Evolutionary conservation across 345 rosid species (phyloP).

Genomic region (Orychophragmus violaceus): DNA sequence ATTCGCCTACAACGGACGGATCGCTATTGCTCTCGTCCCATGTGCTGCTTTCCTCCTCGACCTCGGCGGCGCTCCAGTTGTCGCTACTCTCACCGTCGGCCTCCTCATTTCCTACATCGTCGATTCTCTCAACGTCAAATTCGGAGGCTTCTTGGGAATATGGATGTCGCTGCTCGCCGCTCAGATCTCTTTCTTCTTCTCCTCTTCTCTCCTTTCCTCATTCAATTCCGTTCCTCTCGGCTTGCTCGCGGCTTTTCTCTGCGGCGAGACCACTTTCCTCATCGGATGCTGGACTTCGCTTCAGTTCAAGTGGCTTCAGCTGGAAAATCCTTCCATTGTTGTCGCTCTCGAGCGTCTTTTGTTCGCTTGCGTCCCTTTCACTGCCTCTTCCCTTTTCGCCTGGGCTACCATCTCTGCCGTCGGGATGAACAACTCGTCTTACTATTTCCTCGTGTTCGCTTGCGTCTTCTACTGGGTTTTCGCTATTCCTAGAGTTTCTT

Average conservation of each 20-base stretch:
- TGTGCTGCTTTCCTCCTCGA: conserved; percentile 89
- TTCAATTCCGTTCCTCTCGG: conserved; percentile 64
- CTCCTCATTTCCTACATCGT: conserved; percentile 89
- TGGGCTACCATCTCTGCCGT: conserved; percentile 95
- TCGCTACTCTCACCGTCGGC: conserved; percentile 66
- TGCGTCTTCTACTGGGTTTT: conserved; percentile 95
- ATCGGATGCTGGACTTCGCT: conserved; percentile 94
- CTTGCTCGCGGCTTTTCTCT: conserved; percentile 63
- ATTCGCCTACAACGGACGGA: conserved; percentile 66
- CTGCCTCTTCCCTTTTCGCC: conserved; percentile 73
- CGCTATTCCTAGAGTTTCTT: conserved; percentile 77
- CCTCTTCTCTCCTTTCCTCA: conserved; percentile 49
- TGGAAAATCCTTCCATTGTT: conserved; percentile 81
- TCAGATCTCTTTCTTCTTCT: conserved; percentile 95
- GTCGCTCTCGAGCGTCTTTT: conserved; percentile 84
- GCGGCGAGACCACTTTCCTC: conserved; percentile 67
- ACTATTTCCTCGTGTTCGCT: conserved; percentile 65
- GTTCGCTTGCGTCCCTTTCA: conserved; percentile 77
- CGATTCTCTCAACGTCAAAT: conserved; percentile 77
- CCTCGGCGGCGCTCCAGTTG: conserved; percentile 89
- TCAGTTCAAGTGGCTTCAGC: conserved; percentile 95
- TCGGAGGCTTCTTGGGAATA: conserved; percentile 75
- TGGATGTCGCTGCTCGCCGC: conserved; percentile 82
- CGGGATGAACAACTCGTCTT: conserved; percentile 83
- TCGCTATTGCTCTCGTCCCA: conserved; percentile 77